phyloP scores from a whole-genome alignment of 1,284 basidiomycete species.

The Calocybe gambosa region DNA sequence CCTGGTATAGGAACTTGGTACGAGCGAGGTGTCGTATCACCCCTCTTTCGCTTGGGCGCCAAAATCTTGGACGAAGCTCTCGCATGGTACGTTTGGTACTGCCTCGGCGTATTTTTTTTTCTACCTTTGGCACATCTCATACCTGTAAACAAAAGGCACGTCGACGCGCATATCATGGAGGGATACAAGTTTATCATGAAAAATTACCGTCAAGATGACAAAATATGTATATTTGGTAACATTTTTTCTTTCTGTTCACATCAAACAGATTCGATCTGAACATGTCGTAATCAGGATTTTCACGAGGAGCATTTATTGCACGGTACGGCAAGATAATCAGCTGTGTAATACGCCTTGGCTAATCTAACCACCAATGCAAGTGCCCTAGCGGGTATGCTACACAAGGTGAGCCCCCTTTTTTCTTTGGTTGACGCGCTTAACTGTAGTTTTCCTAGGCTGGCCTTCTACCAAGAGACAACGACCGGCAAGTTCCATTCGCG shows the following conservation, averaged over 20 bases:
- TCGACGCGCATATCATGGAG: conserved; percentile 20
- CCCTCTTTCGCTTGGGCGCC: background rate
- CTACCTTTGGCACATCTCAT: conserved; percentile 40
- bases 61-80: conserved; percentile 35
- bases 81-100: conserved; percentile 37
- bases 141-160: background rate
- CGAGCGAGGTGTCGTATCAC: conserved; percentile 15
- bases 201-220: conserved; percentile 30
- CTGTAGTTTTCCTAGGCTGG: conserved; percentile 30
- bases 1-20: conserved; percentile 28
- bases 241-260: background rate
- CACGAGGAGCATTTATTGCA: conserved; percentile 17
- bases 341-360: background rate
- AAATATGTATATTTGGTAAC: background rate
- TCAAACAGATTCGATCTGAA: conserved; percentile 4
- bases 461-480: conserved; percentile 46
- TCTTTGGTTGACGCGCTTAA: background rate
- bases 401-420: conserved; percentile 8
- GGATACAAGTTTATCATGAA: conserved; percentile 65
- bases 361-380: background rate
- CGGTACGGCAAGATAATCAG: background rate
- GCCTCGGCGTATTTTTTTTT: conserved; percentile 23
- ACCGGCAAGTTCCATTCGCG: conserved; percentile 61
- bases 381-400: conserved; percentile 16
- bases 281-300: conserved; percentile 16